Evolutionary conservation across 1,139 yeast species (phyloP), one percentile per base, ranked within the genome.

Genomic region (Magnusiomyces suaveolens): DNA sequence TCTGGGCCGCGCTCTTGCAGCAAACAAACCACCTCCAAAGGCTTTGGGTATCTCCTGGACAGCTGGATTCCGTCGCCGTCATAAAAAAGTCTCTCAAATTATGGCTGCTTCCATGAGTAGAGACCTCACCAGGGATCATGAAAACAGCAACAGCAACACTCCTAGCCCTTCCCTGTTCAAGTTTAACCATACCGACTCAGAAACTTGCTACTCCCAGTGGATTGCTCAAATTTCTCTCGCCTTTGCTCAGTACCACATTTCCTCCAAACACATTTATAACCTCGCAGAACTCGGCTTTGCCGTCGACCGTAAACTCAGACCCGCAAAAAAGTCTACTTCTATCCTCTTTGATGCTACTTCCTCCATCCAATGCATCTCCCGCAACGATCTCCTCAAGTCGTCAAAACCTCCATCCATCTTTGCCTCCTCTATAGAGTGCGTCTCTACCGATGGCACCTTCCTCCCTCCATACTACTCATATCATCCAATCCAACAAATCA

Each of bases 21-120:
- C 20, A 12, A 43, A 29, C 39, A 32, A 16, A 1, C 16, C 14
- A 21, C 46, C 50, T 20, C 48, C 47, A 20, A 54, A 51, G 26
- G 52, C 48, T 14, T 43, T 54, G n/a, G 56, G 56, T 6, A 48
- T 54, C 23, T 36, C 48, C 18, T 54, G 56, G 56, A 51, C 56
- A 12, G 51, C 53, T 1, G 56, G 56, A 12, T 54, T 54, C 39
- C 36, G 53, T 18, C 46, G 52, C 2, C 33, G 56, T 1, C 56
- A 53, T 24, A 43, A 41, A 12, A 46, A 39, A 10, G 49, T 39
- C 23, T 50, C 51, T n/a, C 43, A 53, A 20, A 46, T 53, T 3
- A 53, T 53, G 55, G 53, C 55, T 1, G 50, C 50, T 32, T 53
- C 55, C 4, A 47, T 53, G 53, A 53, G 51, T 43, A 46, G 49